Conservation (phyloP, 164 flowering plant genomes). For the Euptelea pleiosperma region DNA sequence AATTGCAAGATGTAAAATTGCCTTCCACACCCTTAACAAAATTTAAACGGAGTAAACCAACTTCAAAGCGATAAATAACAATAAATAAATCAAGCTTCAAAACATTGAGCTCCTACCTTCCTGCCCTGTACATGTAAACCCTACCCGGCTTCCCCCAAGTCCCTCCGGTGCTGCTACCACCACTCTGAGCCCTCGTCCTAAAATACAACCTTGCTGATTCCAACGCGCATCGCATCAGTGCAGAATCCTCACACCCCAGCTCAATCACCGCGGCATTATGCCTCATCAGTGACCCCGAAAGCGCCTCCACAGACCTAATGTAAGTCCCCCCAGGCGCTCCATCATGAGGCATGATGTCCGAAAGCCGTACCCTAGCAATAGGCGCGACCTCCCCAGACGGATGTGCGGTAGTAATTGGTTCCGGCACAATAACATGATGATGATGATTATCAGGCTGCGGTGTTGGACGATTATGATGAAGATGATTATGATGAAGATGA, state of each 20-base stretch:
- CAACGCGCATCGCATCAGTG: constrained; percentile 74
- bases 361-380: constrained; percentile 50
- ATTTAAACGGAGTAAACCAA: too few species aligned
- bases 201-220: constrained; percentile 68
- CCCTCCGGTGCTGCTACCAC: constrained; percentile 22
- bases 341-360: constrained; percentile 69
- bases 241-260: constrained; percentile 59
- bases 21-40: too few species aligned
- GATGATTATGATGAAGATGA: constrained; percentile 7
- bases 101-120: constrained; percentile 53
- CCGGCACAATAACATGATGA: constrained; percentile 23
- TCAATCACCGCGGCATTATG: constrained; percentile 83
- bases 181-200: constrained; percentile 37
- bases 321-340: constrained; percentile 63
- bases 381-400: constrained; percentile 24
- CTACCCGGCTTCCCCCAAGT: constrained; percentile 43
- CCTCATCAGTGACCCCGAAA: constrained; percentile 70
- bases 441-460: constrained; percentile 12
- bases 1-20: too few species aligned
- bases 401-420: constrained; percentile 33
- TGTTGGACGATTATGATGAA: constrained; percentile 5
- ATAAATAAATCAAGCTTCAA: background rate
- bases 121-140: constrained; percentile 74
- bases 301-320: constrained; percentile 63
- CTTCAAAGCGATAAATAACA: background rate